Evolutionary conservation across 2,329 filamentous ascomycete genomes (phyloP), one percentile per base, ranked within the genome.

Genomic region (Aspergillus hortae): DNA sequence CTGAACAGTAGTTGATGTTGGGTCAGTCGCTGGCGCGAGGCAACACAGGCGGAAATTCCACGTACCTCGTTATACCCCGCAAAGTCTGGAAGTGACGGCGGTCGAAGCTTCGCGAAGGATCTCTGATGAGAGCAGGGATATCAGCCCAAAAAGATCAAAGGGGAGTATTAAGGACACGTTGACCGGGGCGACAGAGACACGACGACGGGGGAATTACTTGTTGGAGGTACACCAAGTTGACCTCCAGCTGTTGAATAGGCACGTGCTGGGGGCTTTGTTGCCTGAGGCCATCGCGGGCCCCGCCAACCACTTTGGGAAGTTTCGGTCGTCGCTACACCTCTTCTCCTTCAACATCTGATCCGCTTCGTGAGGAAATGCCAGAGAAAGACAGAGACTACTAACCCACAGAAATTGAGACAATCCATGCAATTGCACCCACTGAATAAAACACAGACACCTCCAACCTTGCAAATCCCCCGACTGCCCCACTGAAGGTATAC

Each of bases 101-200:
- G 36, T 66, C 62, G 66, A 69, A 67, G 62, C 55, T 67, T 69
- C 66, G 58, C 59, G 66, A 69, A 68, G 58, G 42, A 15, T 38
- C 35, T 38, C 7, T n/a, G 35, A n/a, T 38, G 35, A 4, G 17
- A 12, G 19, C 11, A 21, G 19, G 19, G 40, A 42, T 42, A 12
- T 17, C 2, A 19, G 6, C 15, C 14, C 14, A 42, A 10, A 42
- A 42, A 42, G 15, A 23, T 19, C 15, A 30, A 9, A 3, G 15
- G 40, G 19, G 2, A 19, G 17, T 15, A 42, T 19, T 17, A 23
- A n/a, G 19, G 17, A n/a, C 35, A 38, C 35, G 35, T 38, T 38
- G 35, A 38, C 35, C 6, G 35, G 14, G 15, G 6, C 14, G 35
- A n/a, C 7, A n/a, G 35, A 38, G 14, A 17, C 14, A n/a, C 14